phyloP scores from a whole-genome alignment of 352 stramenopile genomes.

The Pythium scleroteichum region DNA sequence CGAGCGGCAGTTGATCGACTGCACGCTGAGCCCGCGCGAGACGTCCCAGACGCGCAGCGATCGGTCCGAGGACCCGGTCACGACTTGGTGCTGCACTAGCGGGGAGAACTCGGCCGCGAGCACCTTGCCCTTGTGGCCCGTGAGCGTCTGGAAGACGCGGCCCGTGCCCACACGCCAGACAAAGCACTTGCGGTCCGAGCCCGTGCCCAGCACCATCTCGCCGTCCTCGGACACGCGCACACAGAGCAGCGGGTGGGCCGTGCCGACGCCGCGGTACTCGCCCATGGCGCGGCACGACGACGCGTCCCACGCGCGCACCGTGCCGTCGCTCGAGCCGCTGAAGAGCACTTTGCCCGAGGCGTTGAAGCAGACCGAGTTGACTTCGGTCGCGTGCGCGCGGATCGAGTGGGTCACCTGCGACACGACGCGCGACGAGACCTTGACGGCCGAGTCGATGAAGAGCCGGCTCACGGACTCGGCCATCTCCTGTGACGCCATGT shows the following conservation, averaged over 20 bases:
- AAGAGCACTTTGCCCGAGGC: constrained; percentile 82
- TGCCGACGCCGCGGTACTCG: constrained; percentile 78
- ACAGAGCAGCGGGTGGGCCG: constrained; percentile 80
- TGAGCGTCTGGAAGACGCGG: constrained; percentile 81
- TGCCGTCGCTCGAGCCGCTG: constrained; percentile 81
- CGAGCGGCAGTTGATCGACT: constrained; percentile 76
- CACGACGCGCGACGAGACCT: constrained; percentile 33
- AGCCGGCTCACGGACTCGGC: constrained; percentile 50
- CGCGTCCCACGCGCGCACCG: constrained; percentile 76
- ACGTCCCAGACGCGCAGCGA: constrained; percentile 83
- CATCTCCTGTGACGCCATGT: constrained; percentile 44
- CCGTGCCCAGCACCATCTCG: constrained; percentile 73
- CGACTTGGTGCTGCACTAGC: constrained; percentile 53
- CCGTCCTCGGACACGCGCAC: constrained; percentile 78
- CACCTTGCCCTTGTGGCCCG: constrained; percentile 84
- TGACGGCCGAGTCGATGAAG: constrained; percentile 28
- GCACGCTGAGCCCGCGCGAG: constrained; percentile 53
- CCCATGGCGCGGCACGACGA: constrained; percentile 50
- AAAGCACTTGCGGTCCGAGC: constrained; percentile 84
- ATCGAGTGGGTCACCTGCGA: constrained; percentile 53
- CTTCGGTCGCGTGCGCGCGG: constrained; percentile 78
- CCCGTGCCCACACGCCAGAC: constrained; percentile 82
- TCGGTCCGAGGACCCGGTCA: constrained; percentile 77
- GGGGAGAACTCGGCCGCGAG: constrained; percentile 76
- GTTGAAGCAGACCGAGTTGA: constrained; percentile 86